phyloP scores from a whole-genome alignment of 306 rosid species.

The Quercus bicolor region DNA sequence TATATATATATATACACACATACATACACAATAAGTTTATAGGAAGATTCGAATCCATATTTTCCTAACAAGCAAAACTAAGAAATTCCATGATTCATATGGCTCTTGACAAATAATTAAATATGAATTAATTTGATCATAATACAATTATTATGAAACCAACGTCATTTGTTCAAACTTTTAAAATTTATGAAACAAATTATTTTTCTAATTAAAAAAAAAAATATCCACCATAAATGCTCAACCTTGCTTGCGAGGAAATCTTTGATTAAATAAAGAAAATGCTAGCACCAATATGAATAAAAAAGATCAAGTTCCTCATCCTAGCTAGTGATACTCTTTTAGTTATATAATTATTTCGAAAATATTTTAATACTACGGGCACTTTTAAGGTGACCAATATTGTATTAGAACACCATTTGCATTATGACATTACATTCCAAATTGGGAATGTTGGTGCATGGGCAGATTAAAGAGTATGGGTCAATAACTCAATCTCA shows the following conservation, averaged over 20 bases:
- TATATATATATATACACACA: no score
- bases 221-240: no score
- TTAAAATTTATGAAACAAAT: no score
- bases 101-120: no score
- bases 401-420: neutral
- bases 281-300: neutral
- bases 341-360: neutral
- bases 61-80: no score
- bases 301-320: neutral
- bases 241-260: neutral
- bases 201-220: no score
- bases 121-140: no score
- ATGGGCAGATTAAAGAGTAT: neutral
- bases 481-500: slow-evolving; percentile 15
- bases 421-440: slow-evolving; percentile 6
- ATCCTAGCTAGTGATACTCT: neutral
- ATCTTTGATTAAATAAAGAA: neutral
- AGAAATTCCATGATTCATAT: no score
- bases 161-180: no score
- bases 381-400: neutral
- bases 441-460: slow-evolving; percentile 12
- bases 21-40: no score
- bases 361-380: neutral
- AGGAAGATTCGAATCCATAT: no score
- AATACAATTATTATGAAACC: no score